Base-by-base conservation (phyloP, 2,329 filamentous ascomycete genomes). In the Xylariales sp. region DNA sequence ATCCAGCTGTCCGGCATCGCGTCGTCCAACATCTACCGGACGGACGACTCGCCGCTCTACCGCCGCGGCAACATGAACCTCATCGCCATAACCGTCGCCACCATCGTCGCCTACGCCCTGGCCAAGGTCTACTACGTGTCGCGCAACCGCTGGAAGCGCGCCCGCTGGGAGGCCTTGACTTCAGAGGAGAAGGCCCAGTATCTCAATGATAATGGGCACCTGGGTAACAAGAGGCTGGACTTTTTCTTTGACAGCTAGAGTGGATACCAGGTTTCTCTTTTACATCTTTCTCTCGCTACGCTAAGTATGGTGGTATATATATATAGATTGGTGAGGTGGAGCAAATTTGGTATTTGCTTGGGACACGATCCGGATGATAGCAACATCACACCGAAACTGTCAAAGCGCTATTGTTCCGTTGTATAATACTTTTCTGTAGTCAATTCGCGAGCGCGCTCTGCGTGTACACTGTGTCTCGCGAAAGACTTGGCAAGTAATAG, bases 1-100 rank as follows among this genome's bases (percentile, higher is more conserved):
- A 65, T 71, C 5, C 70, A 75, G 48, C 51, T 66, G 1, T 66
- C 65, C 20, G 65, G 65, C 18, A 66, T 72, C 25, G 65, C 69
- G 28, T 58, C 59, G 4, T 60, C 61, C 0, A 68, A 73, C 35
- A 69, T 74, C 33, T 74, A 73, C 49, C 63, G 69, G 15, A 53
- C 61, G 40, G 60, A 72, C 40, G 65, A 73, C 33, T 55, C 57
- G 37, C 70, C 67, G 62, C 6, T 71, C 43, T 50, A 42, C 5
- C 55, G 60, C 6, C 57, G 63, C 1, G 67, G 66, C 3, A 70
- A 70, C 36, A 42, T 49, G 49, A 36, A 50, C 11, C 41, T 66
- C 13, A 43, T 62, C 5, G 53, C 41, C 17, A 55, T 65, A 23
- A 56, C 52, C 31, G 44, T 49, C 6, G 42, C 48, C 8, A 58